Evolutionary conservation across 805 yeast species (phyloP), one percentile per base, ranked within the genome.

Genomic region (Metschnikowia santaceciliae): DNA sequence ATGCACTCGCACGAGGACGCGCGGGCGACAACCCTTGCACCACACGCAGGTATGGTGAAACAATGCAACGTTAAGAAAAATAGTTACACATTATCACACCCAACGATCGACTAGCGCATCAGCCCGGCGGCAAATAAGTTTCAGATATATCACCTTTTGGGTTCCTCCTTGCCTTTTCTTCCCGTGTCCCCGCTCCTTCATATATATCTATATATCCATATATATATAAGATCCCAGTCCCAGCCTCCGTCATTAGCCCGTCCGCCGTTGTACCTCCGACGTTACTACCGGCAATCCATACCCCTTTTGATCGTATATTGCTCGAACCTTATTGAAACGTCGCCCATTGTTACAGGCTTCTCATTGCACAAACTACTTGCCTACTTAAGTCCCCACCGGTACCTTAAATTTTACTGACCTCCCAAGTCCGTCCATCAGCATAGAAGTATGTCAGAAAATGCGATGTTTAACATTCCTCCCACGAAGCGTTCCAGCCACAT

Each of bases 401-500:
- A 15, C 34, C 32, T 23, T n/a, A 39, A 39, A 22, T 4, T 4
- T 38, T 38, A 13, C 8, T 22, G 13, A 20, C 30, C 15, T 23
- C 19, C 6, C 30, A 15, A 13, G 19, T 23, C 15, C 30, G 10
- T 26, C 30, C 30, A 4, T 8, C 3, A 8, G 30, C 30, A 26
- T 26, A 3, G 14, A 11, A 26, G 13, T 22, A 56, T 57, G 61
- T 42, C 59, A 14, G 47, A 48, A 20, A 50, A 46, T 20, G 72
- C 72, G 33, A 56, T 69, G 53, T 71, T 70, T 56, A 69, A 69
- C 55, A 58, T 70, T 38, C 75, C 75, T 51, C 65, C 64, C 41
- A 58, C 64, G 37, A 62, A 61, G 50, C 57, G 63, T 42, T 56
- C 49, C 42, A 57, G 59, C 49, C 58, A 54, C 32, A 52, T 47